A percentile compares a stretch with the other conserved stretches of the same genome.
Evolutionary conservation across 176 grass and related monocot genomes (phyloP).

Genomic region (Phragmites australis): DNA sequence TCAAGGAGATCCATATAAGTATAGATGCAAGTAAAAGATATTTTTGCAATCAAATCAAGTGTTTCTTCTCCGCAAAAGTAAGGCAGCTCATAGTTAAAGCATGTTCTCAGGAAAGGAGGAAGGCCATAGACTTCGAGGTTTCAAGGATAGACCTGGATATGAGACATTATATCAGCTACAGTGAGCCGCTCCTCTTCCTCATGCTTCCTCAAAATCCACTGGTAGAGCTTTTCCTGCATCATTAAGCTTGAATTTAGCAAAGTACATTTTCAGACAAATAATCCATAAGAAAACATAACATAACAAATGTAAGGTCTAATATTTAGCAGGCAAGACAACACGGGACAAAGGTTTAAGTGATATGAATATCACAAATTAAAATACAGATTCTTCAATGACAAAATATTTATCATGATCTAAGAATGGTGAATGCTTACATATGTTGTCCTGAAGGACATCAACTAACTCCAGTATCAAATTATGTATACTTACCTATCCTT

Average conservation of each 20-base stretch:
- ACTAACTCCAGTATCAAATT: not conserved
- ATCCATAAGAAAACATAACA: not conserved
- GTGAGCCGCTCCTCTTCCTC: slow-evolving; percentile 65
- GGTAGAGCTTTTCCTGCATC: slow-evolving; percentile 76
- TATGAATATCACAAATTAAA: not conserved
- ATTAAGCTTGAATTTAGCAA: slow-evolving; percentile 32
- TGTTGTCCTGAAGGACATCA: not conserved
- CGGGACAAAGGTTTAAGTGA: not conserved
- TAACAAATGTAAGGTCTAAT: not conserved
- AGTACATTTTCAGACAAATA: slow-evolving; percentile 8
- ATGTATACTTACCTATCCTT: not conserved
- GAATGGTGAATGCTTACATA: not conserved
- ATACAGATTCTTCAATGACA: not conserved
- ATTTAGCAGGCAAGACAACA: not conserved
- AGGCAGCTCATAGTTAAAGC: slow-evolving; percentile 11
- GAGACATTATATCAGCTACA: slow-evolving; percentile 72
- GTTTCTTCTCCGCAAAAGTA: not conserved
- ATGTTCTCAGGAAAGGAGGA: slow-evolving; percentile 15
- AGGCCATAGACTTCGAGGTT: not conserved
- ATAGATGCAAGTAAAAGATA: not conserved
- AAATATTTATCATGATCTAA: not conserved
- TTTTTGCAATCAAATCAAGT: not conserved
- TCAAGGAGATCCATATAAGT: not conserved
- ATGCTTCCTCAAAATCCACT: slow-evolving; percentile 90
- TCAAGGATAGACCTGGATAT: slow-evolving; percentile 65